phyloP scores from a whole-genome alignment of 108 stramenopile genomes.

The Mediolabrus comicus region DNA sequence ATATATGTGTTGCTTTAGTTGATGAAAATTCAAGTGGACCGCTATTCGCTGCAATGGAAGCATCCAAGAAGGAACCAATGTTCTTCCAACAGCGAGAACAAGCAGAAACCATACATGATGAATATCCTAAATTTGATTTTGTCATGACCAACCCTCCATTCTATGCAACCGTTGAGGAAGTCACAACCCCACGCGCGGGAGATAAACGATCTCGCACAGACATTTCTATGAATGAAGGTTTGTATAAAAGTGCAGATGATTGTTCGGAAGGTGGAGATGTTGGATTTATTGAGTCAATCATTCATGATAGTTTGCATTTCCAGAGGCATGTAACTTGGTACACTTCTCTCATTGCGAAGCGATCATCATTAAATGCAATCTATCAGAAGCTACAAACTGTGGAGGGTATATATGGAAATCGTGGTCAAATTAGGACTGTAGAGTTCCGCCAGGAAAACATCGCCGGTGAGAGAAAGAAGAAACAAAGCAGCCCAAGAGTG shows the following conservation, averaged over 20 bases:
- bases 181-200: constrained; percentile 46
- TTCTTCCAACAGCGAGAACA: neutral
- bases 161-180: constrained; percentile 66
- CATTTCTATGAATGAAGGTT: constrained; percentile 69
- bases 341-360: constrained; percentile 81
- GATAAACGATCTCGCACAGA: constrained; percentile 71
- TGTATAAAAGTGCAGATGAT: constrained; percentile 49
- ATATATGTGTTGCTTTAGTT: constrained; percentile 57
- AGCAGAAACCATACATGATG: neutral
- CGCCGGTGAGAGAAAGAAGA: neutral
- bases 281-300: constrained; percentile 51
- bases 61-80: constrained; percentile 7
- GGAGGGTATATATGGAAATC: constrained; percentile 53
- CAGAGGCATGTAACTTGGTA: constrained; percentile 70
- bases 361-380: constrained; percentile 36
- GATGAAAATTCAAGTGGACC: constrained; percentile 12
- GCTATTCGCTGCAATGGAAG: constrained; percentile 31
- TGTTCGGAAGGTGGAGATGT: constrained; percentile 52
- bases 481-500: constrained; percentile 32
- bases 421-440: constrained; percentile 64
- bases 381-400: constrained; percentile 46
- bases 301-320: constrained; percentile 57
- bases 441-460: constrained; percentile 86
- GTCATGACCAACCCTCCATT: constrained; percentile 96
- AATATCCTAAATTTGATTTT: constrained; percentile 59